Percentiles rank a stretch among this genome's conserved stretches.
phyloP scores from a whole-genome alignment of 169 alveolate genomes.

The Eimeria necatrix region DNA sequence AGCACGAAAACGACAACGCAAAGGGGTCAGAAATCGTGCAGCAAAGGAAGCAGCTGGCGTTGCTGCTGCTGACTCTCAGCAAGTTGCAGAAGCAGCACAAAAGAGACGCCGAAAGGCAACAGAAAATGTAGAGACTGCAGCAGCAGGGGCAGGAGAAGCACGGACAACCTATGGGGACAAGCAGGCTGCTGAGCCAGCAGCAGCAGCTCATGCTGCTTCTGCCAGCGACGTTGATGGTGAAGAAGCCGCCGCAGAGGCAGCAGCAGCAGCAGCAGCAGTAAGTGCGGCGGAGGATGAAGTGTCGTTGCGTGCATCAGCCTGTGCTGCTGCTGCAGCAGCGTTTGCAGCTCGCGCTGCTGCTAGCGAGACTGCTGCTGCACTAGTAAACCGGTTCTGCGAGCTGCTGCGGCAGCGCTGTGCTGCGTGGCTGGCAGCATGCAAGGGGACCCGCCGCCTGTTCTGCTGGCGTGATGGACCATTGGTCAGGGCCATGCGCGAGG shows the following conservation, averaged over 20 bases:
- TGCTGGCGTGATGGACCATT: slow-evolving; percentile 99
- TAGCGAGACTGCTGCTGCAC: slow-evolving; percentile 89
- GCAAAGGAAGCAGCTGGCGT: neutral
- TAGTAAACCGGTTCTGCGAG: slow-evolving; percentile 97
- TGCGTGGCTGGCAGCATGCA: slow-evolving; percentile 48
- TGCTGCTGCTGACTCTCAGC: neutral
- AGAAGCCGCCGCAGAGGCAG: neutral
- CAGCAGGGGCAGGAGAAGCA: slow-evolving; percentile 12
- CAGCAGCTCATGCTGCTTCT: neutral
- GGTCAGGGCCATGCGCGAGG: slow-evolving; percentile 97
- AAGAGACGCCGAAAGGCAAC: slow-evolving; percentile 2
- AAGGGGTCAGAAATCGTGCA: slow-evolving; percentile 54
- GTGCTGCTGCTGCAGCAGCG: slow-evolving; percentile 8
- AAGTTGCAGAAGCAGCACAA: neutral
- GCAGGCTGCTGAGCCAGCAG: neutral
- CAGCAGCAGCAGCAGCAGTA: slow-evolving; percentile 56
- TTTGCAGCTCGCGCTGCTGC: slow-evolving; percentile 42
- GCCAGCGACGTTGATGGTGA: neutral
- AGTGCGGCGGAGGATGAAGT: slow-evolving; percentile 23
- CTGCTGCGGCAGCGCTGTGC: slow-evolving; percentile 84
- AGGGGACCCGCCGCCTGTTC: slow-evolving; percentile 89
- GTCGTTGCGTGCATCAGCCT: neutral
- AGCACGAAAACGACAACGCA: slow-evolving; percentile 40
- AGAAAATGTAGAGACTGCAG: neutral
- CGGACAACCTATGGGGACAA: neutral